Evolutionary conservation across 805 yeast species (phyloP).

Genomic region (Lipomyces yamanashiensis): DNA sequence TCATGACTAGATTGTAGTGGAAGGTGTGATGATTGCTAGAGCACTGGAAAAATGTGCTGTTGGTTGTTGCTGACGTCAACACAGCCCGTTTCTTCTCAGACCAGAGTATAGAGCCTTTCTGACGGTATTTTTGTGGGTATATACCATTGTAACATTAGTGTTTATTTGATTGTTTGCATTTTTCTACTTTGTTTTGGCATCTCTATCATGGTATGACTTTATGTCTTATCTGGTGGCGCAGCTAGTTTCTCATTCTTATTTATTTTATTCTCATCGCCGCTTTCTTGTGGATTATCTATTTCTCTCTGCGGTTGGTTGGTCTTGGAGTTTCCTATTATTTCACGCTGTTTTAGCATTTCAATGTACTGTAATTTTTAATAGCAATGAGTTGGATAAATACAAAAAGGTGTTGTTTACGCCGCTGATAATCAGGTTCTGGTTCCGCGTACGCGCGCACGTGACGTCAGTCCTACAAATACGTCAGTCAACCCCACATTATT

Average conservation of each 20-base stretch:
- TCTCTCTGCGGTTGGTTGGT: neutral
- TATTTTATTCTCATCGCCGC: neutral
- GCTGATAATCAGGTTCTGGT: no score
- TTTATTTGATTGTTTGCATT: neutral
- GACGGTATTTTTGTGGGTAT: neutral
- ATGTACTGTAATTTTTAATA: slow-evolving; percentile 5
- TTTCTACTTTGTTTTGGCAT: neutral
- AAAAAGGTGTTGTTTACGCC: no score
- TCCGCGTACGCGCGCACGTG: no score
- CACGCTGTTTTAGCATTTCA: slow-evolving; percentile 1
- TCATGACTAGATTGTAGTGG: no score
- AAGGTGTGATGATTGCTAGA: neutral
- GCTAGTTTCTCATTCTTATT: neutral
- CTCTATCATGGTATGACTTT: neutral
- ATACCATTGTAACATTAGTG: slow-evolving; percentile 4
- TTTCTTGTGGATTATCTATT: neutral
- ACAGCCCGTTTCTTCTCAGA: no score
- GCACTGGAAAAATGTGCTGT: no score
- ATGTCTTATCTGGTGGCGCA: slow-evolving; percentile 4
- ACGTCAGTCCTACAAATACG: no score
- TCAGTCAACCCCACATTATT: no score
- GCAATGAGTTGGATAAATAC: neutral
- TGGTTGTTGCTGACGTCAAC: no score
- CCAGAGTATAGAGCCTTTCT: neutral
- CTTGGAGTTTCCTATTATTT: slow-evolving; percentile 4